Evolutionary conservation across 2,329 filamentous ascomycete species (phyloP).

Genomic region (Fusarium mexicanum): DNA sequence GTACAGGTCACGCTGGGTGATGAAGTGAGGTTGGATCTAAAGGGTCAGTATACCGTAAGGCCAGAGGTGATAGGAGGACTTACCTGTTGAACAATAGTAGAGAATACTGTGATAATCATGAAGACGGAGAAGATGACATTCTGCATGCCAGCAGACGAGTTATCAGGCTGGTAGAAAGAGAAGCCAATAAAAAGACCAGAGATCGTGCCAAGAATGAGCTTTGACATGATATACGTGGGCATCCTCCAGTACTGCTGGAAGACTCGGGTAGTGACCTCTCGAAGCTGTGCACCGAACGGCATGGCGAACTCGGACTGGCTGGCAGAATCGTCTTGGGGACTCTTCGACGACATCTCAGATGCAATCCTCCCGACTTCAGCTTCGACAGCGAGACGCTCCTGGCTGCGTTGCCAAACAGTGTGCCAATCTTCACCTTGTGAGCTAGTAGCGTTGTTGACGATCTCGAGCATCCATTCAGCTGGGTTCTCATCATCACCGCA

Average conservation of each 20-base stretch:
- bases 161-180: constrained; percentile 68
- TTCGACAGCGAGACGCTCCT: constrained; percentile 61
- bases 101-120: constrained; percentile 80
- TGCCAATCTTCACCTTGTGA: constrained; percentile 69
- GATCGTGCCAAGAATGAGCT: constrained; percentile 68
- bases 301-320: constrained; percentile 78
- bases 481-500: constrained; percentile 74
- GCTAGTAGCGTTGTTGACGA: constrained; percentile 55
- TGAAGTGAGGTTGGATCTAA: constrained; percentile 78
- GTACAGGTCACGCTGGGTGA: constrained; percentile 78
- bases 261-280: constrained; percentile 71
- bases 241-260: constrained; percentile 89
- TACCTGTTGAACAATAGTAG: constrained; percentile 71
- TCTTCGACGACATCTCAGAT: constrained; percentile 51
- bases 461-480: constrained; percentile 78
- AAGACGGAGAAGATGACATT: constrained; percentile 80
- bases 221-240: constrained; percentile 80
- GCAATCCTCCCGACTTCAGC: constrained; percentile 73
- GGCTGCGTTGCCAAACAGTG: constrained; percentile 67
- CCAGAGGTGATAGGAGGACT: constrained; percentile 48
- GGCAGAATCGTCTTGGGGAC: constrained; percentile 23
- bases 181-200: constrained; percentile 79
- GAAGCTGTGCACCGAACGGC: constrained; percentile 73
- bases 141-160: constrained; percentile 74
- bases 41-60: background rate